A percentile compares a stretch with the other conserved stretches of the same genome.
Evolutionary conservation across 805 yeast species (phyloP).

Genomic region (Starmerella lactis-condensi): DNA sequence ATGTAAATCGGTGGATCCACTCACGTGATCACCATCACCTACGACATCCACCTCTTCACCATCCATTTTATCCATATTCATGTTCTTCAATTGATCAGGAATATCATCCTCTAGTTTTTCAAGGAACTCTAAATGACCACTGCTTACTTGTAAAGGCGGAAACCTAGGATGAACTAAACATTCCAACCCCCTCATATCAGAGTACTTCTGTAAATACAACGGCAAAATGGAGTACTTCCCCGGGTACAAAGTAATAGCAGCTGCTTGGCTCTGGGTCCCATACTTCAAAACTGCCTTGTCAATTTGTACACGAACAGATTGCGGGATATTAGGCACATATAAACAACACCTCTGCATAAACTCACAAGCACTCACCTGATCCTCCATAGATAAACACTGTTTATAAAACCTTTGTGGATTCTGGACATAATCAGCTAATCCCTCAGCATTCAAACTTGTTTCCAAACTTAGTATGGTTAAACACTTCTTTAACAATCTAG

Average conservation of each 20-base stretch:
- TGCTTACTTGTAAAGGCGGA: conserved; percentile 11
- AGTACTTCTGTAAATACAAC: conserved; percentile 29
- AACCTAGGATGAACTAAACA: conserved; percentile 17
- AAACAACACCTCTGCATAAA: conserved; percentile 36
- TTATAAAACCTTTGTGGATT: conserved; percentile 8
- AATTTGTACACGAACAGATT: conserved; percentile 46
- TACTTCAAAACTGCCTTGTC: conserved; percentile 24
- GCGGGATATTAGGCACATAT: conserved; percentile 33
- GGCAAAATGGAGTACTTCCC: conserved; percentile 55
- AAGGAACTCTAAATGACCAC: neutral
- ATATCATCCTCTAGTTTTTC: neutral
- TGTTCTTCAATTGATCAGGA: neutral
- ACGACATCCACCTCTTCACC: conserved; percentile 1
- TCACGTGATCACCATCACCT: neutral
- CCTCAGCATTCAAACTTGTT: conserved; percentile 23
- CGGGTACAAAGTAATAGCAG: conserved; percentile 48
- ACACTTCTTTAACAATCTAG: conserved; percentile 21
- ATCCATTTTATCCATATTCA: conserved; percentile 1
- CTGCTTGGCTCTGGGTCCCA: conserved; percentile 22
- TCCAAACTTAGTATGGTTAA: conserved; percentile 26
- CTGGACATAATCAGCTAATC: conserved; percentile 18
- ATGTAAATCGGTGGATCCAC: neutral
- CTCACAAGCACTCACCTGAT: conserved; percentile 12
- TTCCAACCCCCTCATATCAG: conserved; percentile 12
- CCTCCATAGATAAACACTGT: conserved; percentile 18